Evolutionary conservation across 306 rosid genomes (phyloP).

Genomic region (Abrus precatorius): DNA sequence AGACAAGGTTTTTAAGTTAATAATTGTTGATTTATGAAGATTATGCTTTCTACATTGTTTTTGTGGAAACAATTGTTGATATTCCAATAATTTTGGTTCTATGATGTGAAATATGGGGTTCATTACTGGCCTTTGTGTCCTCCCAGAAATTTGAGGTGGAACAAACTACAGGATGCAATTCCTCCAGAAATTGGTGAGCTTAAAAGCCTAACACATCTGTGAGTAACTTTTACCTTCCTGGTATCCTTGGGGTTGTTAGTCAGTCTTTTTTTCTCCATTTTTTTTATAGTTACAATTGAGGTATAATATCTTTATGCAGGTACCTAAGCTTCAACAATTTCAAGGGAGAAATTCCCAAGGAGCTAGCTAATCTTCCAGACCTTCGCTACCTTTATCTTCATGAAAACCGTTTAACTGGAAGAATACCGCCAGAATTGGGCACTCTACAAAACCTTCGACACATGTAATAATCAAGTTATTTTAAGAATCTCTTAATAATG

Average conservation of each 20-base stretch:
- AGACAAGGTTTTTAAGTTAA: background rate
- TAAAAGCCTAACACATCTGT: slow-evolving; percentile 97
- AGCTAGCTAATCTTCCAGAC: slow-evolving; percentile 89
- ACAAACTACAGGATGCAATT: slow-evolving; percentile 92
- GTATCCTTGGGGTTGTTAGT: slow-evolving; percentile 10
- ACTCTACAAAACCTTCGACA: slow-evolving; percentile 92
- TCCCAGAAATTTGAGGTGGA: slow-evolving; percentile 96
- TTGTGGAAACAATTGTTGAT: slow-evolving; percentile 8
- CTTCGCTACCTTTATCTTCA: slow-evolving; percentile 96
- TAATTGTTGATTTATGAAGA: slow-evolving; percentile 32
- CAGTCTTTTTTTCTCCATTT: background rate
- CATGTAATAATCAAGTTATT: slow-evolving; percentile 62
- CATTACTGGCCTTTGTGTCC: slow-evolving; percentile 26
- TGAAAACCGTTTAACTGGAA: slow-evolving; percentile 86
- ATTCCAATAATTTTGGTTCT: slow-evolving; percentile 27
- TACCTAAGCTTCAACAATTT: slow-evolving; percentile 96
- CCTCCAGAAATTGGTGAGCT: slow-evolving; percentile 97
- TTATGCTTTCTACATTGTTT: background rate
- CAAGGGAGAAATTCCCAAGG: slow-evolving; percentile 97
- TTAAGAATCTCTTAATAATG: slow-evolving; percentile 19
- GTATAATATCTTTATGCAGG: slow-evolving; percentile 52
- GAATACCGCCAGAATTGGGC: slow-evolving; percentile 93
- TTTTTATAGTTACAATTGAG: slow-evolving; percentile 25
- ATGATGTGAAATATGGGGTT: slow-evolving; percentile 25
- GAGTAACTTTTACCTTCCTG: slow-evolving; percentile 54